phyloP scores from a whole-genome alignment of 768 basidiomycete species.

The Cystofilobasidium macerans region DNA sequence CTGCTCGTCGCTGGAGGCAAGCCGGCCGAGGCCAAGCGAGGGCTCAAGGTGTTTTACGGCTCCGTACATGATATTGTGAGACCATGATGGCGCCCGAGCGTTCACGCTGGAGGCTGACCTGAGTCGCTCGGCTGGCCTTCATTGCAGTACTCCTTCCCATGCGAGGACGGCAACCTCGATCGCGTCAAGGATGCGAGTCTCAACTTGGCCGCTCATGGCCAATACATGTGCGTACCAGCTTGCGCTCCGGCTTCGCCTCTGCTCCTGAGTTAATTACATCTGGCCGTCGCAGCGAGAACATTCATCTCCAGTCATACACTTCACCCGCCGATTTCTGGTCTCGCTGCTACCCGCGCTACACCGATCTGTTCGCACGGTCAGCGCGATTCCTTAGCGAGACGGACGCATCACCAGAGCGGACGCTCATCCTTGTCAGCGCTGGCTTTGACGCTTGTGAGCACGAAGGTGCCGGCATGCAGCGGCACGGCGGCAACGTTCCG shows the following conservation, averaged over 20 bases:
- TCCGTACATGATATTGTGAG: constrained; percentile 89
- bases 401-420: constrained; percentile 50
- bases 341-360: constrained; percentile 56
- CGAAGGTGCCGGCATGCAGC: constrained; percentile 79
- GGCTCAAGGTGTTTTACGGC: constrained; percentile 65
- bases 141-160: constrained; percentile 25
- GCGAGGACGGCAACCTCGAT: constrained; percentile 64
- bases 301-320: constrained; percentile 65
- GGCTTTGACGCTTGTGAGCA: constrained; percentile 94
- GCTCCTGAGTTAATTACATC: background rate
- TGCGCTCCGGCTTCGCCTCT: background rate
- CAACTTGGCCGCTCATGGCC: constrained; percentile 67
- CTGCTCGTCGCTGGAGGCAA: constrained; percentile 41
- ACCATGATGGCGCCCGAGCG: too few relatives aligned
- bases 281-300: constrained; percentile 34
- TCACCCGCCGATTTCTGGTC: constrained; percentile 67
- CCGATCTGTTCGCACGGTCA: constrained; percentile 58
- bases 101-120: too few relatives aligned
- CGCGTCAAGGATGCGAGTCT: constrained; percentile 80
- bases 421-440: constrained; percentile 77
- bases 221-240: constrained; percentile 49
- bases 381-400: constrained; percentile 60
- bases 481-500: constrained; percentile 82
- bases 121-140: too few relatives aligned
- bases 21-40: constrained; percentile 37